phyloP scores from a whole-genome alignment of 2,329 filamentous ascomycete species.

The Aspergillus terreus region DNA sequence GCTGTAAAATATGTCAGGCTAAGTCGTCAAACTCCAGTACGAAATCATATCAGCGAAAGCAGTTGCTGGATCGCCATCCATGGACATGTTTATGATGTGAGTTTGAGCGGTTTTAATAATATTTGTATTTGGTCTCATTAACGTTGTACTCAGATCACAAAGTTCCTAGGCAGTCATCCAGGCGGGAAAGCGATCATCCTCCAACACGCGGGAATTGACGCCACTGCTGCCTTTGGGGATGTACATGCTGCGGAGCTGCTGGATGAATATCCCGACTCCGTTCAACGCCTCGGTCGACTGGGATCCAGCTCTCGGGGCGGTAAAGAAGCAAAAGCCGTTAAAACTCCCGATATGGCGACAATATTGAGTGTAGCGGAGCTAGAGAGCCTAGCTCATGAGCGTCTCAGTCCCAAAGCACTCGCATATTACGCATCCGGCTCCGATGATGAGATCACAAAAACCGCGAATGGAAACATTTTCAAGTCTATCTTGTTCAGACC shows the following conservation, averaged over 20 bases:
- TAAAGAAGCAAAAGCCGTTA: neutral
- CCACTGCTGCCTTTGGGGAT: slow-evolving; percentile 87
- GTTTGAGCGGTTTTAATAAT: too few relatives aligned
- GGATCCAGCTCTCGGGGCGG: neutral
- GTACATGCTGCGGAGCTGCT: slow-evolving; percentile 83
- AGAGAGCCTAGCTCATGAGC: slow-evolving; percentile 70
- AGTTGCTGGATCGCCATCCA: slow-evolving; percentile 19
- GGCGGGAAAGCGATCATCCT: slow-evolving; percentile 82
- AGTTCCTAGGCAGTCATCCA: slow-evolving; percentile 78
- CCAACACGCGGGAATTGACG: slow-evolving; percentile 77
- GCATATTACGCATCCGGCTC: slow-evolving; percentile 87
- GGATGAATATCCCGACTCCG: slow-evolving; percentile 71
- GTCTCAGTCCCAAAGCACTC: slow-evolving; percentile 77
- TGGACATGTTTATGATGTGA: slow-evolving; percentile 21
- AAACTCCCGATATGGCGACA: slow-evolving; percentile 41
- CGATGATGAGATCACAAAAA: slow-evolving; percentile 62
- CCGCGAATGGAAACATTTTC: neutral
- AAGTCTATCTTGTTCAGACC: slow-evolving; percentile 76
- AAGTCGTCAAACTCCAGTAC: neutral
- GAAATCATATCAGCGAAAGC: slow-evolving; percentile 1
- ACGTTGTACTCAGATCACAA: slow-evolving; percentile 47
- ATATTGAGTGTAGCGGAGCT: slow-evolving; percentile 86
- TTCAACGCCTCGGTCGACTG: slow-evolving; percentile 65
- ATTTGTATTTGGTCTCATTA: too few relatives aligned
- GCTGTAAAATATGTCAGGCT: neutral